phyloP scores from a whole-genome alignment of 176 grass and related monocot genomes.

The Phyllostachys edulis region DNA sequence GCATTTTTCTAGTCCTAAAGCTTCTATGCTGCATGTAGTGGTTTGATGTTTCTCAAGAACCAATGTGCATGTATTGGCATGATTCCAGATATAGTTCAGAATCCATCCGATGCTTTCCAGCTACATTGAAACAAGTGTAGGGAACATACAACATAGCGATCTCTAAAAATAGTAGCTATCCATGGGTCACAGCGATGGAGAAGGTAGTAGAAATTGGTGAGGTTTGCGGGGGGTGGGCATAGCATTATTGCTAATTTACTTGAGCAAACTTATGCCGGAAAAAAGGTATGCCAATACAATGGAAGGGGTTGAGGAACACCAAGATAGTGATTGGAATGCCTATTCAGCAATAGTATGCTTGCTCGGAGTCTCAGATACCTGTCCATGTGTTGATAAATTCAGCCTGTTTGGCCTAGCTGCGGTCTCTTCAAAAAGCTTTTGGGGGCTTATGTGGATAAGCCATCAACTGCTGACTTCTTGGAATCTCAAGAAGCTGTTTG shows the following conservation, averaged over 20 bases:
- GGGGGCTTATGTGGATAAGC: not conserved
- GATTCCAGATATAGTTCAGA: not conserved
- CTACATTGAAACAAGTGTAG: not conserved
- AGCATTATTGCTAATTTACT: not conserved
- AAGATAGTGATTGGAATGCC: not conserved
- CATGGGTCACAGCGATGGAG: not conserved
- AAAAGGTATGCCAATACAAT: not conserved
- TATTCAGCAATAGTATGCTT: not conserved
- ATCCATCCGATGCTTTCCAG: slow-evolving; percentile 10
- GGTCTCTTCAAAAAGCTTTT: not conserved
- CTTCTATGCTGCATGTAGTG: not conserved
- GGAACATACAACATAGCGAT: not conserved
- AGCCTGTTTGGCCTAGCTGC: not conserved
- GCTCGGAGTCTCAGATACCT: not conserved
- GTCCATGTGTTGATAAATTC: not conserved
- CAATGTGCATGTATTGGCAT: not conserved
- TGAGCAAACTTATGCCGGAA: not conserved
- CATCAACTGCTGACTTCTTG: not conserved
- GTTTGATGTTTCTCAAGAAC: slow-evolving; percentile 1
- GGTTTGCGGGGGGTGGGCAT: not conserved
- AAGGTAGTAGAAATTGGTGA: not conserved
- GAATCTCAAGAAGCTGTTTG: not conserved
- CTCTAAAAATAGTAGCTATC: not conserved
- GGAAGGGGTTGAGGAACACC: not conserved
- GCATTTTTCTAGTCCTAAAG: slow-evolving; percentile 5